Evolutionary conservation across 2,329 filamentous ascomycete genomes (phyloP), one percentile per base, ranked within the genome.

Genomic region (Alternaria arborescens): DNA sequence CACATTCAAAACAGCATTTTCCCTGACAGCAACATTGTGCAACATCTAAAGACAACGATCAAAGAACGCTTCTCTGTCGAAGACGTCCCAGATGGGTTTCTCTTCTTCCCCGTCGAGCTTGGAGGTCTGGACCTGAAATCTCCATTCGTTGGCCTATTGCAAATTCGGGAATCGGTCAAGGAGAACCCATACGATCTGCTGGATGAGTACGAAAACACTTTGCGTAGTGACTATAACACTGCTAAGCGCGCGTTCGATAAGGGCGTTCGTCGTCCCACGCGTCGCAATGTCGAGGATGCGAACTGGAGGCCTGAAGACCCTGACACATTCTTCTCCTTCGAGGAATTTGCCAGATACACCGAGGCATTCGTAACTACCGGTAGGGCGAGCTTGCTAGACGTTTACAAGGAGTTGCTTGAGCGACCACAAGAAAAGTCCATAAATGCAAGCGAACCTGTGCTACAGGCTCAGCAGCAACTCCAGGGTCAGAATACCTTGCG

Each of bases 31-130:
- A 75, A 71, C 34, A 73, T 78, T 1, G 72, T 74, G 0, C 64
- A 75, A 12, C 72, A 78, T 42, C 66, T 79, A 30, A 85, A 87
- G 52, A 75, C 78, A 14, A 78, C 81, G 7, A 84, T 90, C 11
- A 67, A 77, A 5, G 70, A 82, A 8, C 83, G 85, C 0, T 90
- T 90, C 62, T 76, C 77, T 3, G 77, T 84, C 12, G 64, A 74
- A 1, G 71, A 82, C 58, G 73, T 86, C 6, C 83, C 83, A 0
- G 84, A 84, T 26, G 83, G 82, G 4, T 84, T 85, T 60, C 81
- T 86, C 67, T 85, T 82, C 68, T 85, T 85, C 64, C 84, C 84
- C 0, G 76, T 83, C 36, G 81, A 84, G 57, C 77, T 85, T 10
- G 84, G 84, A 5, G 84, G 84, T 1, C 73, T 86, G 4, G 82